Base-by-base conservation (phyloP, 2,329 filamentous ascomycete species). In the Leptographium galeiforme region DNA sequence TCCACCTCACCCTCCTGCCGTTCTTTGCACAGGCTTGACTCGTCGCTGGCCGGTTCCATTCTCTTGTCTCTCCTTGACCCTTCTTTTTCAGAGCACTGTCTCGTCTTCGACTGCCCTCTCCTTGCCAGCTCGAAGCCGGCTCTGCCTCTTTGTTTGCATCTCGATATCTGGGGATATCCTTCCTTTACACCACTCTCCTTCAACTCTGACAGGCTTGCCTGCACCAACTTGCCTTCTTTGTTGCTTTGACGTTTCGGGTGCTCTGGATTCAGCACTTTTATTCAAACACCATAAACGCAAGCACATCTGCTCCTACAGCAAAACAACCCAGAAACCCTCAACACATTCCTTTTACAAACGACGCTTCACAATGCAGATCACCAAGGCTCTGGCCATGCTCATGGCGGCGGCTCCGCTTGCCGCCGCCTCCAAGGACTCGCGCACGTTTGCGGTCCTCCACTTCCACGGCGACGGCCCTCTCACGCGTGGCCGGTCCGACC, bases 401-500 rank as follows among this genome's bases (percentile, higher is more conserved):
- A 60, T 61, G 53, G 55, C 61, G 51, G 53, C 70, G 57, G 71
- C 71, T 57, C 64, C 67, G 49, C 63, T 68, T 32, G 69, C 56
- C 62, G 71, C 62, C 34, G 69, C 68, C n/a, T n/a, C n/a, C 59
- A 73, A 75, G 60, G 62, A 70, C 50, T 48, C 57, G 5, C 71
- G 76, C 53, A 80, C 79, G 45, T 80, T 85, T 61, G 82, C 83
- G 52, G 85, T 87, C 63, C 77, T 87, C 64, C 81, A 77, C 62
- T 87, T 88, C 73, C 79, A 79, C 63, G 82, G 82, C 62, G 73
- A 79, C 59, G 74, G 77, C 44, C 77, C 83, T 61, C 72, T 82
- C 60, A 77, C 77, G 49, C 70, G 74, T 50, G 79, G 79, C 62
- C 78, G 77, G 45, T 66, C 78, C 45, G 86, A 90, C 61, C 85